These are phyloP conservation scores for Carex arenaria DNA, from an alignment of 202 grass and related monocot genomes.

Conservation along the genomic window DNA sequence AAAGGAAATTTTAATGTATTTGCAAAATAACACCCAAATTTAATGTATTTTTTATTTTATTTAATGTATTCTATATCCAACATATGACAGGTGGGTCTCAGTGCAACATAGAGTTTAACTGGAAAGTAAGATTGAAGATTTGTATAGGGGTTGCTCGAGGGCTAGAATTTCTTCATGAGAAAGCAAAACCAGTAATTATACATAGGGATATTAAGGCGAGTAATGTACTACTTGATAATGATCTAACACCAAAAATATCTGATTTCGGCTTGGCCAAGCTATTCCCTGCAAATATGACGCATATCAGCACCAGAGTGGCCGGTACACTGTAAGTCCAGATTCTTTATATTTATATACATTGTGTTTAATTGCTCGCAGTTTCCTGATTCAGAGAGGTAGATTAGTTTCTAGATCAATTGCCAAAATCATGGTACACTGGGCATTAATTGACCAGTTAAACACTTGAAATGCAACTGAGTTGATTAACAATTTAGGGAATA, in stretches of 20 bases:
- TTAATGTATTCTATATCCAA: conserved; percentile 6
- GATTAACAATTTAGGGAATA: not conserved
- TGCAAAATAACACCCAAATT: not conserved
- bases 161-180: conserved; percentile 71
- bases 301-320: conserved; percentile 85
- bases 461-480: not conserved
- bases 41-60: not conserved
- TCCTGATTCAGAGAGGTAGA: not conserved
- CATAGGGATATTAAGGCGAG: conserved; percentile 90
- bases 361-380: not conserved
- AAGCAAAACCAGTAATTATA: conserved; percentile 46
- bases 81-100: conserved; percentile 39
- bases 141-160: conserved; percentile 52
- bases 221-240: conserved; percentile 76
- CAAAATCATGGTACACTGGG: not conserved
- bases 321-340: conserved; percentile 66
- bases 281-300: conserved; percentile 57
- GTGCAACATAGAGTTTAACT: conserved; percentile 53
- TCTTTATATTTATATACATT: not conserved
- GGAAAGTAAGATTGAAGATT: conserved; percentile 60
- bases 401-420: not conserved
- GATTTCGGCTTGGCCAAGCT: conserved; percentile 84
- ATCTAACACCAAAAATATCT: conserved; percentile 70
- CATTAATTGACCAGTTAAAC: not conserved
- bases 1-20: not conserved